Conservation (phyloP, 2,329 filamentous ascomycete species). For the Cladosporium oxysporum region DNA sequence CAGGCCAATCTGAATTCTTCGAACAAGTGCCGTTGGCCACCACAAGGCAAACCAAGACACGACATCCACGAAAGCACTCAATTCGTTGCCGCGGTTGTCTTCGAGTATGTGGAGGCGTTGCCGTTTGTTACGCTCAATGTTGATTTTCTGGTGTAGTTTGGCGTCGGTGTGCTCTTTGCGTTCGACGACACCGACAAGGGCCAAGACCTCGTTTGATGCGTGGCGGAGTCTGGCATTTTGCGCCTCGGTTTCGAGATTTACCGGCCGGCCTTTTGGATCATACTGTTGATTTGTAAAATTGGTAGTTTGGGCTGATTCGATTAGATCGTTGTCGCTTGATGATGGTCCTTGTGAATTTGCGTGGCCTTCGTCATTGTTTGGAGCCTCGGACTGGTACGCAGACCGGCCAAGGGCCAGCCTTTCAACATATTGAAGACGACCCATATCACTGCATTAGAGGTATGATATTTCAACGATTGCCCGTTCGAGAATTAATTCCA, state of each 20-base stretch:
- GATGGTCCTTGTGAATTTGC: background rate
- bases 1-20: slow-evolving; percentile 30
- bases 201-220: slow-evolving; percentile 51
- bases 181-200: slow-evolving; percentile 50
- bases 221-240: slow-evolving; percentile 44
- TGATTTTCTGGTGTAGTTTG: background rate
- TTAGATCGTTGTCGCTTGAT: background rate
- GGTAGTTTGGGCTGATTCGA: background rate
- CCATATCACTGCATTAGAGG: slow-evolving; percentile 20
- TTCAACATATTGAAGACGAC: slow-evolving; percentile 33
- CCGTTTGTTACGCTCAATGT: slow-evolving; percentile 22
- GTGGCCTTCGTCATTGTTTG: background rate
- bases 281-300: slow-evolving; percentile 42
- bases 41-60: slow-evolving; percentile 25
- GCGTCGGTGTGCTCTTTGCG: slow-evolving; percentile 22
- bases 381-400: slow-evolving; percentile 43
- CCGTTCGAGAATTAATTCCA: background rate
- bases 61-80: slow-evolving; percentile 24
- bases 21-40: slow-evolving; percentile 27
- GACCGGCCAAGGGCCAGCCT: slow-evolving; percentile 42
- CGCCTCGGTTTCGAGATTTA: slow-evolving; percentile 44
- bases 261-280: slow-evolving; percentile 47
- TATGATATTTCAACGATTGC: no score
- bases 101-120: slow-evolving; percentile 26
- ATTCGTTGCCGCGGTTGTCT: slow-evolving; percentile 28